Evolutionary conservation across 495 filamentous ascomycete species (phyloP).

Genomic region (Penicillium crystallinum): DNA sequence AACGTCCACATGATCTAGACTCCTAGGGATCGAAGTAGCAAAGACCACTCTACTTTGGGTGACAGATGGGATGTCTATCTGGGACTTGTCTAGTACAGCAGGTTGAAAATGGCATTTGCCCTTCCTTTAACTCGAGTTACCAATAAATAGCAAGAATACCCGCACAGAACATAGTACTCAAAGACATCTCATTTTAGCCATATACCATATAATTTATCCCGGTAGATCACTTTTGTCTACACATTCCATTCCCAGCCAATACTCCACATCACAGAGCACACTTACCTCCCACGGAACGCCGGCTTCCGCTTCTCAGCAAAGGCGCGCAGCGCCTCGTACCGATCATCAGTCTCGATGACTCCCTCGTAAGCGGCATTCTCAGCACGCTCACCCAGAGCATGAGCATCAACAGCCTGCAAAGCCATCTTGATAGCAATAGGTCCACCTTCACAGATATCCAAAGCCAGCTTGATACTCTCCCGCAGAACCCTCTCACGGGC

Average conservation of each 20-base stretch:
- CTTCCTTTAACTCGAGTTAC: not conserved
- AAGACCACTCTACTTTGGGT: too few relatives aligned
- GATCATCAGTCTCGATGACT: constrained; percentile 77
- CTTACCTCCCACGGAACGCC: constrained; percentile 61
- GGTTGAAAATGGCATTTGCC: too few relatives aligned
- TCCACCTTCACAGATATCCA: constrained; percentile 80
- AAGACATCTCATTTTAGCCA: not conserved
- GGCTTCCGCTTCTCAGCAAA: constrained; percentile 91
- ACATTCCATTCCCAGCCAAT: not conserved
- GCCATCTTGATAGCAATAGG: constrained; percentile 74
- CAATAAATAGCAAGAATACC: not conserved
- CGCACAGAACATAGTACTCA: not conserved
- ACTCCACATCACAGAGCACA: not conserved
- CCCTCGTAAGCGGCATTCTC: constrained; percentile 76
- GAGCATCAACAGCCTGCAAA: constrained; percentile 60
- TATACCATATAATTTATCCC: not conserved
- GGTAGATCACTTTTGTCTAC: not conserved
- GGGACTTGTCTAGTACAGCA: too few relatives aligned
- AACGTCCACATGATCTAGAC: not conserved
- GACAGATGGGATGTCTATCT: too few relatives aligned
- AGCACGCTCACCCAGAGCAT: constrained; percentile 53
- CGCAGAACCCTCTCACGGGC: constrained; percentile 61
- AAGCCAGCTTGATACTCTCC: constrained; percentile 70
- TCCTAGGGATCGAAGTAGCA: too few relatives aligned
- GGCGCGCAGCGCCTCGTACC: constrained; percentile 77